Evolutionary conservation across 228 moss, liverwort and hornwort genomes (phyloP), one percentile per base, ranked within the genome.

Genomic region (Sphagnum fallax): DNA sequence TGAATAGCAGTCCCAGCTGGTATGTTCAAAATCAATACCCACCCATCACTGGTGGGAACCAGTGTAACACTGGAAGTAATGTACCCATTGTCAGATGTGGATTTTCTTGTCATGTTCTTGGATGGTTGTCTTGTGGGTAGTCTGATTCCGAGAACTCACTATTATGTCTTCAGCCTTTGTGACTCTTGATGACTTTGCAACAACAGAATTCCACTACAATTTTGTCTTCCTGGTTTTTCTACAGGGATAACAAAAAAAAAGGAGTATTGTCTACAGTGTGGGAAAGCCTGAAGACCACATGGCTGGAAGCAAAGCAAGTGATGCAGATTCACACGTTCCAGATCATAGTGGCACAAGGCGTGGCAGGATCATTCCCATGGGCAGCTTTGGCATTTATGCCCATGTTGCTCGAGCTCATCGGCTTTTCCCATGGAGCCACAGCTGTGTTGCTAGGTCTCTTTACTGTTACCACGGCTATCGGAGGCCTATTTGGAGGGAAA

Each of bases 331-430:
- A 76, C 72, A 87, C 94, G 6, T 98, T 98, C 53, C 98, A 98
- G 78, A 80, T 98, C 49, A 76, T 98, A 48, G 94, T 98, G 16
- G 92, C 86, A 48, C 94, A 98, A 73, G 98, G 98, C 4, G 90
- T 94, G 69, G 79, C 86, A 14, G 98, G 94, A 47, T 83, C 75
- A 52, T 89, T 94, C 61, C 90, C 94, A 4, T 98, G 94, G 98
- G 92, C 92, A 61, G 82, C 94, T 32, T 70, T 98, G 5, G 90
- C 94, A 16, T 98, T 98, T 69, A 81, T 84, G 5, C 70, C 98
- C 48, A 87, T 98, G 93, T 98, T 92, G 98, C 64, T 98, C 76
- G 98, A 98, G 80, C 79, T 98, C 11, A 80, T 52, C 16, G 94
- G 94, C 5, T 98, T 90, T 57, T 86, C 94, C 4, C 90, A 98